Evolutionary conservation across 208 protist species (phyloP).

Genomic region (Trypanosoma cruzi): DNA sequence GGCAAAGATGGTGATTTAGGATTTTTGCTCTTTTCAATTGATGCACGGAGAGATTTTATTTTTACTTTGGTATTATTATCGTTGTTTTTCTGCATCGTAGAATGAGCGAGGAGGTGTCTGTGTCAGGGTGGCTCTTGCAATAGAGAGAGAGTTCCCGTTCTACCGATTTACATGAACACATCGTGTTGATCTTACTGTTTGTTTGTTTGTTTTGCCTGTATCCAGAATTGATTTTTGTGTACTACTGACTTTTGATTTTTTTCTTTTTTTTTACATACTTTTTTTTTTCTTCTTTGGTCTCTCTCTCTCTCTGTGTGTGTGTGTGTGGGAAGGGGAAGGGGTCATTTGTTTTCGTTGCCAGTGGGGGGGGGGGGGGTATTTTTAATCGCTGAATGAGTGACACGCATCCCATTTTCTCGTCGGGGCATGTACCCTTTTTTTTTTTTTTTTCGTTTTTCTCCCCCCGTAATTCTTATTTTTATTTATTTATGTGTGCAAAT

Average conservation of each 20-base stretch:
- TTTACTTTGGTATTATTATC: background rate
- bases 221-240: too few species aligned
- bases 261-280: too few species aligned
- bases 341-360: background rate
- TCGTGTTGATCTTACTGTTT: background rate
- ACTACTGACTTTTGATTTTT: background rate
- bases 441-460: slow-evolving; percentile 24
- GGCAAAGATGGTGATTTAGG: background rate
- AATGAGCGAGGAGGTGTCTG: background rate
- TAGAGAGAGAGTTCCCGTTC: background rate
- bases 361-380: too few species aligned
- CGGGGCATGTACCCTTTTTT: background rate
- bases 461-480: slow-evolving; percentile 13
- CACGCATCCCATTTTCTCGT: background rate
- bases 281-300: too few species aligned
- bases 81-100: background rate
- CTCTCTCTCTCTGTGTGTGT: background rate
- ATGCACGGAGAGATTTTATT: background rate
- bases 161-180: background rate
- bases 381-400: background rate
- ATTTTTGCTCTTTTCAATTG: background rate
- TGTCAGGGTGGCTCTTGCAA: background rate
- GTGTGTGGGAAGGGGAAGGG: background rate
- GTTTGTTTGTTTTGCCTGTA: too few species aligned
- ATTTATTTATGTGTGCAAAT: slow-evolving; percentile 16